Percentiles rank a stretch among this genome's conserved stretches.
Evolutionary conservation across 305 asterid species (phyloP).

Genomic region (Solanum aculeatissimum): DNA sequence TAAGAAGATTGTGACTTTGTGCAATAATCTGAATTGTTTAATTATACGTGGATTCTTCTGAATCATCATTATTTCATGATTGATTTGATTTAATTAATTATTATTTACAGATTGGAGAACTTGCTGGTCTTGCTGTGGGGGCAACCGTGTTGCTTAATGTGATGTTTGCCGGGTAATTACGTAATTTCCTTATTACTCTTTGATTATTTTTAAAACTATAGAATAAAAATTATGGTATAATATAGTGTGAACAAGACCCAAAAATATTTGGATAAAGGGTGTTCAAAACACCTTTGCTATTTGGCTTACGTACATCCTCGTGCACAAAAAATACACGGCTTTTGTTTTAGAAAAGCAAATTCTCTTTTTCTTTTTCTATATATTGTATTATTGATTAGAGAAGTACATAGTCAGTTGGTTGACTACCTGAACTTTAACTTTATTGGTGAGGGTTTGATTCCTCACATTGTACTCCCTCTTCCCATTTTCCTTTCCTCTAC

Average conservation of each 20-base stretch:
- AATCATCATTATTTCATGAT: neutral
- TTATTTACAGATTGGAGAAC: conserved; percentile 57
- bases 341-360: neutral
- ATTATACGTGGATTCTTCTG: neutral
- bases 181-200: neutral
- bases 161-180: conserved; percentile 70
- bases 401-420: too few species aligned
- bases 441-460: too few species aligned
- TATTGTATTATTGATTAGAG: neutral
- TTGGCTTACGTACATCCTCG: neutral
- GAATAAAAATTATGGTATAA: too few species aligned
- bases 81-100: neutral
- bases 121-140: conserved; percentile 80
- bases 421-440: too few species aligned
- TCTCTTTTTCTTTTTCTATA: neutral
- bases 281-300: neutral
- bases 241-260: neutral
- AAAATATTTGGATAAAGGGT: neutral
- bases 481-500: too few species aligned
- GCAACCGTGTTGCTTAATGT: conserved; percentile 57
- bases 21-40: neutral
- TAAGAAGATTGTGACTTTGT: neutral
- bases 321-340: neutral
- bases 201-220: neutral
- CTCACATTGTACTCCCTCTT: too few species aligned